Evolutionary conservation across 805 yeast species (phyloP), one percentile per base, ranked within the genome.

Genomic region (Tetrapisispora namnaoensis): DNA sequence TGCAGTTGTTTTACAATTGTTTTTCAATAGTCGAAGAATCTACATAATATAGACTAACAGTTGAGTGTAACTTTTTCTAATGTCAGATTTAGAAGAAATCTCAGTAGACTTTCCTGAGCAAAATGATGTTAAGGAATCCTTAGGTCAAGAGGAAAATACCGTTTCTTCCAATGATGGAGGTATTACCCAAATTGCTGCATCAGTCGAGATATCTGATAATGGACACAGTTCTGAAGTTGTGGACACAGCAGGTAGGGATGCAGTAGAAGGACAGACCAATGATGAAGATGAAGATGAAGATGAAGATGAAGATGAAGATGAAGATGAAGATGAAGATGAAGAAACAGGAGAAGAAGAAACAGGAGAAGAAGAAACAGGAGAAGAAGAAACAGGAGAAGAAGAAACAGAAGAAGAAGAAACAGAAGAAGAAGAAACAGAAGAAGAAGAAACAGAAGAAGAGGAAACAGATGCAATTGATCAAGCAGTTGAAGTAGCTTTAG

Each of bases 211-310:
- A 32, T 32, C n/a, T 27, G 22, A 40, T 16, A 17, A 4, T 13
- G 40, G 20, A 20, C 16, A 14, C 16, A 21, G 8, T 21, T 5
- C 24, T 18, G 21, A 18, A 18, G 59, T 45, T 53, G 57, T 46
- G 51, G 49, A 32, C 49, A 14, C 16, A 37, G 45, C 34, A 21
- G 39, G 8, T 21, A 34, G 6, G 16, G 35, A 37, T 13, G 37
- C 61, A 44, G 56, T 53, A 4, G 47, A 38, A n/a, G 49, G 39
- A 36, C 53, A 49, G 22, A 40, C 34, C 42, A 14, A 43, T 6
- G 61, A 58, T 30, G 60, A 58, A 21, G 61, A 66, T 46, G 65
- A 59, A 27, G 59, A 55, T 20, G 55, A 53, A 28, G 53, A 51
- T 47, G 55, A 51, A 44, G 62, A 61, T 22, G 63, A 64, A 35